These are phyloP conservation scores for Abelmoschus esculentus DNA, from an alignment of 345 rosid genomes.

Conservation along the genomic window DNA sequence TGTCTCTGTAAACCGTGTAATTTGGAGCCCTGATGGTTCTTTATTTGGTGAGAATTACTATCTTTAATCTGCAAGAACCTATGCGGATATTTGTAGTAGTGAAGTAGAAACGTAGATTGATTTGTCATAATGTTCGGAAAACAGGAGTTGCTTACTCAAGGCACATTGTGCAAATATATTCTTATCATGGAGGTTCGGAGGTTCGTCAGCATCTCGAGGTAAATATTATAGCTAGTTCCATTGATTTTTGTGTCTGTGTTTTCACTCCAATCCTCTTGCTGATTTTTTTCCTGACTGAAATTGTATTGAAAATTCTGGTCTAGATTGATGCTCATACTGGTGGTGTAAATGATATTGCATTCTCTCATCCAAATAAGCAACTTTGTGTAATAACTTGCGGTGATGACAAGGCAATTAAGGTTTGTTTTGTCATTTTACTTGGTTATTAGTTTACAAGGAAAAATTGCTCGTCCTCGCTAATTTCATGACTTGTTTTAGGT, in stretches of 20 bases:
- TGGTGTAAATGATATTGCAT: slow-evolving; percentile 73
- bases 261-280: background rate
- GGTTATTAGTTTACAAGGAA: slow-evolving; percentile 5
- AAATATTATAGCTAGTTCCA: background rate
- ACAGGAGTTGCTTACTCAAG: slow-evolving; percentile 92
- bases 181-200: slow-evolving; percentile 71
- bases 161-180: slow-evolving; percentile 85
- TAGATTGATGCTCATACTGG: slow-evolving; percentile 78
- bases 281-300: slow-evolving; percentile 3
- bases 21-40: slow-evolving; percentile 94
- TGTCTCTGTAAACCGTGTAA: slow-evolving; percentile 90
- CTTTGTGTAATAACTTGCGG: slow-evolving; percentile 84
- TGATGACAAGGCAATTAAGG: slow-evolving; percentile 85
- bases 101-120: slow-evolving; percentile 14
- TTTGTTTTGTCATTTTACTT: slow-evolving; percentile 19
- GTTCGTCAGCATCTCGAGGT: slow-evolving; percentile 88
- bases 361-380: slow-evolving; percentile 75
- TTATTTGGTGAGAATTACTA: slow-evolving; percentile 59
- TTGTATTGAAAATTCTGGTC: slow-evolving; percentile 13
- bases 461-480: slow-evolving; percentile 17
- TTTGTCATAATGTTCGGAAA: slow-evolving; percentile 6
- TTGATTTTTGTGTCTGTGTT: background rate
- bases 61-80: slow-evolving; percentile 2
- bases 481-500: slow-evolving; percentile 34
- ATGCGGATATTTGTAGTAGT: background rate